Conservation (phyloP, 2,329 filamentous ascomycete species). For the Aureobasidium lini region DNA sequence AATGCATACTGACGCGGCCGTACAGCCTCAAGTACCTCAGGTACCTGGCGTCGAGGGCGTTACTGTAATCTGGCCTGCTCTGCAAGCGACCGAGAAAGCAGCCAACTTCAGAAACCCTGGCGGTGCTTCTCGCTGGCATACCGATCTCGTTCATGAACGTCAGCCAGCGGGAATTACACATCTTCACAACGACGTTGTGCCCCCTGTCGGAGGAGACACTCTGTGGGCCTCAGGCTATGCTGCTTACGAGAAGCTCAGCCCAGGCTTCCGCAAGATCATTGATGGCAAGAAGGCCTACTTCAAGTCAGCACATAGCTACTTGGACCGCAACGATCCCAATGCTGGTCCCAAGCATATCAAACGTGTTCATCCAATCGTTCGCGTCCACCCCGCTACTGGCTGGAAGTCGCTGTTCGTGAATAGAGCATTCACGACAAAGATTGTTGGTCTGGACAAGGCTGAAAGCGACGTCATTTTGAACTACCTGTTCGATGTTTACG, state of each 20-base stretch:
- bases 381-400: constrained; percentile 64
- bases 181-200: constrained; percentile 43
- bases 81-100: constrained; percentile 53
- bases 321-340: constrained; percentile 55
- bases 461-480: constrained; percentile 62
- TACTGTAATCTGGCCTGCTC: constrained; percentile 59
- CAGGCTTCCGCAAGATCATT: constrained; percentile 61
- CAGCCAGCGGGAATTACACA: constrained; percentile 54
- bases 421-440: constrained; percentile 58
- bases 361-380: constrained; percentile 59
- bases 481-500: constrained; percentile 62
- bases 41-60: constrained; percentile 60
- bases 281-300: constrained; percentile 61
- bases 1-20: not conserved
- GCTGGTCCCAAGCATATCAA: constrained; percentile 60
- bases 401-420: constrained; percentile 72
- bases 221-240: constrained; percentile 65
- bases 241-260: constrained; percentile 66
- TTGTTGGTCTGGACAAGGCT: constrained; percentile 60
- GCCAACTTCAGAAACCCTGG: constrained; percentile 60
- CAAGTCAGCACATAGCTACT: constrained; percentile 57
- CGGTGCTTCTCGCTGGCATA: constrained; percentile 62
- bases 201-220: constrained; percentile 56
- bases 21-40: constrained; percentile 56
- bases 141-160: constrained; percentile 62